Percentiles rank a stretch among this genome's conserved stretches.
These are phyloP conservation scores for Taiozyma onychis DNA, from an alignment of 1,139 yeast genomes.

Conservation along the genomic window DNA sequence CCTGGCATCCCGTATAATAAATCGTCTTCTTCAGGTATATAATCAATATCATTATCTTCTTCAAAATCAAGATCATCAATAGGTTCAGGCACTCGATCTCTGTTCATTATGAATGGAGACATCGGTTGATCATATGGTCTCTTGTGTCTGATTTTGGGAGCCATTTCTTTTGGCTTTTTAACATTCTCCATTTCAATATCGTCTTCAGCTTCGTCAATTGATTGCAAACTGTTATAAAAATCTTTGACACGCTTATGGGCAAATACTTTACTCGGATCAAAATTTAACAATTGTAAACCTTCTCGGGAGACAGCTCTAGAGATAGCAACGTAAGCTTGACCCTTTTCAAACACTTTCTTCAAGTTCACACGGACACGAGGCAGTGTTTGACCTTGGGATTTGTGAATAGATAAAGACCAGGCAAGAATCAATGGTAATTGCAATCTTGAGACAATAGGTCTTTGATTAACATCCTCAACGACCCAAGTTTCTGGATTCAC, in stretches of 20 bases:
- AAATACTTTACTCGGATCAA: constrained; percentile 48
- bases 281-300: constrained; percentile 74
- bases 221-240: constrained; percentile 43
- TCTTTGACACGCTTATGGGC: constrained; percentile 58
- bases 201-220: constrained; percentile 19
- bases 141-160: neutral
- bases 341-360: constrained; percentile 73
- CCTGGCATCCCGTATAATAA: neutral
- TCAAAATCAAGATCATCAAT: neutral
- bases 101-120: neutral
- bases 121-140: neutral
- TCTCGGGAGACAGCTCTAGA: constrained; percentile 78
- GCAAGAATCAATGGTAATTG: constrained; percentile 87
- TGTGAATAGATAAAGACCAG: constrained; percentile 94
- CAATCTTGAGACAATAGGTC: constrained; percentile 46
- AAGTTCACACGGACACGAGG: constrained; percentile 80
- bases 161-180: neutral
- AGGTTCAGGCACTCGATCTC: neutral
- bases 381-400: constrained; percentile 93
- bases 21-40: neutral
- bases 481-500: constrained; percentile 74
- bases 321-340: constrained; percentile 93
- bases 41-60: neutral
- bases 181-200: neutral
- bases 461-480: constrained; percentile 54